Conservation (phyloP, 2,329 filamentous ascomycete species). For the Xylaria sp. region DNA sequence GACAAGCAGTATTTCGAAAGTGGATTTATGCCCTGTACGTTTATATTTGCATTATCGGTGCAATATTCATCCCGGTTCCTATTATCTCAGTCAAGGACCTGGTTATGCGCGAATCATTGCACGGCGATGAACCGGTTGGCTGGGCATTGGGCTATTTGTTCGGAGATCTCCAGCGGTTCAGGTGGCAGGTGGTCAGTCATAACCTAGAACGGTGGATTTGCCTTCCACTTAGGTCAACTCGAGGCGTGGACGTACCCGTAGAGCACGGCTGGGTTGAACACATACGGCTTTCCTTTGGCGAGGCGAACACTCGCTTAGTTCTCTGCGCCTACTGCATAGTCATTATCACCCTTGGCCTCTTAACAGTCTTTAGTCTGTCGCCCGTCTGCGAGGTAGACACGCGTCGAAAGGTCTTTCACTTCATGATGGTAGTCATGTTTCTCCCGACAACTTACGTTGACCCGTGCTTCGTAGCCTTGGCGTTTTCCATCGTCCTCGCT, state of each 20-base stretch:
- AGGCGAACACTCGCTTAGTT: slow-evolving; percentile 83
- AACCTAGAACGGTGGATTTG: slow-evolving; percentile 80
- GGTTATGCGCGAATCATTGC: slow-evolving; percentile 73
- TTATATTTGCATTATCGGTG: slow-evolving; percentile 72
- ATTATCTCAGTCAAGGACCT: slow-evolving; percentile 74
- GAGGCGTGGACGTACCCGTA: slow-evolving; percentile 42
- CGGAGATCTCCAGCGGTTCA: slow-evolving; percentile 78
- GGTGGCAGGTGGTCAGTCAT: slow-evolving; percentile 75
- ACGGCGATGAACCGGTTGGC: slow-evolving; percentile 82
- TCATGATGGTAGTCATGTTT: slow-evolving; percentile 97
- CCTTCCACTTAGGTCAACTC: slow-evolving; percentile 64
- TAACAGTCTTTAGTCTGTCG: slow-evolving; percentile 79
- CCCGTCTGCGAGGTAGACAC: slow-evolving; percentile 91
- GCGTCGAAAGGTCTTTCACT: slow-evolving; percentile 95
- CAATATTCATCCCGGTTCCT: slow-evolving; percentile 67
- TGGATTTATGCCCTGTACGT: slow-evolving; percentile 86
- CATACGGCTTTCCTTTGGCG: slow-evolving; percentile 73
- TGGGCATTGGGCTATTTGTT: slow-evolving; percentile 94
- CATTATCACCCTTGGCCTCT: slow-evolving; percentile 77
- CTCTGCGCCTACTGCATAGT: slow-evolving; percentile 78
- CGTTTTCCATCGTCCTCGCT: slow-evolving; percentile 80
- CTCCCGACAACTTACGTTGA: slow-evolving; percentile 88
- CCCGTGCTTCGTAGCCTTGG: slow-evolving; percentile 82
- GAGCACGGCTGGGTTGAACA: slow-evolving; percentile 70
- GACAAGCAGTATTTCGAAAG: slow-evolving; percentile 80